A percentile compares a stretch with the other conserved stretches of the same genome.
Conservation (phyloP, 495 filamentous ascomycete species). For the Penicillium bialowiezense region DNA sequence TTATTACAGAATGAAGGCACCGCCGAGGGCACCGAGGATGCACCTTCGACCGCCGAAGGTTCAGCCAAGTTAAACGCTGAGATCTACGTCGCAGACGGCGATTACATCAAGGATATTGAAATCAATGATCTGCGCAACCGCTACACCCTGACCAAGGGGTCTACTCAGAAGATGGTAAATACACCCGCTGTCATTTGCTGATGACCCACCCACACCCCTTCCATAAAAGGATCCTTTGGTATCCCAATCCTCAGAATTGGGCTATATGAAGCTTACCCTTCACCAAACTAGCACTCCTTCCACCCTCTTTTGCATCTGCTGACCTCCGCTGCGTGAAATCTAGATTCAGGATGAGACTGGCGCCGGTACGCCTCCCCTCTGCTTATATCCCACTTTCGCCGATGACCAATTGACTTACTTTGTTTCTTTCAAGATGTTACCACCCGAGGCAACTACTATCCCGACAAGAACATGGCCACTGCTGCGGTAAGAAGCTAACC, state of each 20-base stretch:
- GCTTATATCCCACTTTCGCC: slow-evolving; percentile 39
- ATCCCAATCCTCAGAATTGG: too few relatives aligned
- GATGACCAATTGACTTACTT: slow-evolving; percentile 56
- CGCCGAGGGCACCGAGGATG: slow-evolving; percentile 39
- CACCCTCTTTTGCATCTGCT: slow-evolving; percentile 93
- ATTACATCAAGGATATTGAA: slow-evolving; percentile 97
- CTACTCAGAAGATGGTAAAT: slow-evolving; percentile 99
- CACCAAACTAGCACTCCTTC: slow-evolving; percentile 61
- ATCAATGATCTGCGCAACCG: slow-evolving; percentile 97
- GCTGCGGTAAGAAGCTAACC: slow-evolving; percentile 63
- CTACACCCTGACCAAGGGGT: slow-evolving; percentile 95
- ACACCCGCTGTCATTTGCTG: slow-evolving; percentile 69
- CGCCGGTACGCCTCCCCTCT: slow-evolving; percentile 85
- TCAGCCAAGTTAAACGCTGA: slow-evolving; percentile 71
- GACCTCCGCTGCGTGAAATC: slow-evolving; percentile 85
- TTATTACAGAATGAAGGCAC: slow-evolving; percentile 49
- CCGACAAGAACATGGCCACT: slow-evolving; percentile 96
- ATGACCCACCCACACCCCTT: slow-evolving; percentile 35
- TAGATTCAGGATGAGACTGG: slow-evolving; percentile 99
- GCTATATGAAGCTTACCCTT: slow-evolving; percentile 81
- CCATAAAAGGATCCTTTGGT: too few relatives aligned
- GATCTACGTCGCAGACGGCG: slow-evolving; percentile 90
- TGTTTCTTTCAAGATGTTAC: slow-evolving; percentile 85
- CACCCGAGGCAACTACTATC: slow-evolving; percentile 91
- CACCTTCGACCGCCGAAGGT: slow-evolving; percentile 43